Percentiles rank a stretch among this genome's conserved stretches.
Evolutionary conservation across 345 rosid species (phyloP).

Genomic region (Eucalyptus marginata): DNA sequence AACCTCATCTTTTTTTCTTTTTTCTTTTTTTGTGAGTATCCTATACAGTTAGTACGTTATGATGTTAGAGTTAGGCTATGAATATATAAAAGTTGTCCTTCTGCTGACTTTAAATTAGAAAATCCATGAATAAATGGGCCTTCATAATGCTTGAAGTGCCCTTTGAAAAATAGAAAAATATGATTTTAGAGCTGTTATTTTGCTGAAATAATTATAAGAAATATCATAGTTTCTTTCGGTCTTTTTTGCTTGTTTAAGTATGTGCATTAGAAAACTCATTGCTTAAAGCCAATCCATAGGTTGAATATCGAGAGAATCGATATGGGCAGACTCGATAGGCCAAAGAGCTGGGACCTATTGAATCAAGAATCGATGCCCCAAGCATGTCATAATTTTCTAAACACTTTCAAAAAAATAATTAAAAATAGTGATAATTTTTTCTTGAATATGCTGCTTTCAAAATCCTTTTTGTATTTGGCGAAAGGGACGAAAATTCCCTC

Average conservation of each 20-base stretch:
- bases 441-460: neutral
- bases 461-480: neutral
- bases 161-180: neutral
- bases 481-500: neutral
- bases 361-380: neutral
- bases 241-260: neutral
- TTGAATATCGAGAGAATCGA: neutral
- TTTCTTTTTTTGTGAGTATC: neutral
- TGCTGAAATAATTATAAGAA: neutral
- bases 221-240: neutral
- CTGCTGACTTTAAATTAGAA: neutral
- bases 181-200: neutral
- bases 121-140: neutral
- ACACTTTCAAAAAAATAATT: no score
- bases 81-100: neutral
- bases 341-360: neutral
- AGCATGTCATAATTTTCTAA: neutral
- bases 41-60: neutral
- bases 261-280: neutral
- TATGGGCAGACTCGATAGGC: neutral
- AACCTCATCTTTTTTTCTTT: neutral
- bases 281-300: neutral
- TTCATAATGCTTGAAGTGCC: neutral
- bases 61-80: neutral
- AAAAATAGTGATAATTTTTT: no score